Evolutionary conservation across 306 rosid genomes (phyloP).

Genomic region (Acmispon strigosus): DNA sequence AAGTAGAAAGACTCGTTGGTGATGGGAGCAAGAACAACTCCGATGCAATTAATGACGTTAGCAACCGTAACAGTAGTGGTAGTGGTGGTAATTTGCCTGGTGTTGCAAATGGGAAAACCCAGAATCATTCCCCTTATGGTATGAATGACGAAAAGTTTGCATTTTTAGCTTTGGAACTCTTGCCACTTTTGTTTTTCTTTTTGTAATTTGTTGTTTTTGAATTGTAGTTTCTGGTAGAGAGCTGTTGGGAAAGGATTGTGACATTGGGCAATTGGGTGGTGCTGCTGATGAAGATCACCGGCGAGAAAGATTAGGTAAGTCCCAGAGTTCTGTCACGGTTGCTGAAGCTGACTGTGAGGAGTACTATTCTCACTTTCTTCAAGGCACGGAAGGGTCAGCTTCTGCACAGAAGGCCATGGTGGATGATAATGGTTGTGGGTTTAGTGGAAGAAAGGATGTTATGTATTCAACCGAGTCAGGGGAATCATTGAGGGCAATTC

Average conservation of each 20-base stretch:
- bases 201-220: constrained; percentile 17
- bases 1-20: constrained; percentile 44
- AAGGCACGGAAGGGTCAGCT: constrained; percentile 56
- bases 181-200: not conserved
- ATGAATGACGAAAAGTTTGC: constrained; percentile 19
- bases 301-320: constrained; percentile 56
- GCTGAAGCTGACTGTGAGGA: constrained; percentile 72
- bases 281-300: constrained; percentile 34
- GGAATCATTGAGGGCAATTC: constrained; percentile 76
- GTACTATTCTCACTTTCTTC: constrained; percentile 82
- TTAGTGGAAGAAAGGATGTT: constrained; percentile 77
- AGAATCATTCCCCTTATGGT: constrained; percentile 65
- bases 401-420: constrained; percentile 60
- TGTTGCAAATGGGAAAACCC: constrained; percentile 60
- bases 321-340: constrained; percentile 46
- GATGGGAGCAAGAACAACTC: constrained; percentile 39
- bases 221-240: constrained; percentile 59
- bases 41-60: constrained; percentile 26
- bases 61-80: not conserved
- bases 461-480: constrained; percentile 56
- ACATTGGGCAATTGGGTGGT: constrained; percentile 44
- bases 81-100: constrained; percentile 15
- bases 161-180: not conserved
- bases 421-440: constrained; percentile 72
- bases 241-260: constrained; percentile 50